phyloP scores from a whole-genome alignment of 1,284 basidiomycete species.

The Neolentinus lepideus region DNA sequence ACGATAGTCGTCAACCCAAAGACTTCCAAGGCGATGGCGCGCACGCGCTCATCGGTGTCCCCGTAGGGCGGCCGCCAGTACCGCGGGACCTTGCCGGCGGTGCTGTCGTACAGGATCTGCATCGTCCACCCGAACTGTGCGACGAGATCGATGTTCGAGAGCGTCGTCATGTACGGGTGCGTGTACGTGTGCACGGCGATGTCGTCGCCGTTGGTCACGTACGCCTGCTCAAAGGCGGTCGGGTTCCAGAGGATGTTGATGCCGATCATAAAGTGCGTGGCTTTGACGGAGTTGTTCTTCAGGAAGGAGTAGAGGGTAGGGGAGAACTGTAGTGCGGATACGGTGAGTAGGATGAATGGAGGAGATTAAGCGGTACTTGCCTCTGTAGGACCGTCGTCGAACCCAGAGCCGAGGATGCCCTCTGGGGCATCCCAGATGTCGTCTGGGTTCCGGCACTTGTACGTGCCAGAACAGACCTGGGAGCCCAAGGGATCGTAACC shows the following conservation, averaged over 20 bases:
- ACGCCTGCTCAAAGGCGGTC: conserved; percentile 44
- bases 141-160: conserved; percentile 61
- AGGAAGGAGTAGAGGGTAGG: conserved; percentile 44
- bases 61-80: conserved; percentile 80
- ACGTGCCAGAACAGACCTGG: conserved; percentile 59
- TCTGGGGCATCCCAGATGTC: conserved; percentile 70
- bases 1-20: conserved; percentile 65
- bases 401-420: conserved; percentile 50
- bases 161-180: conserved; percentile 77
- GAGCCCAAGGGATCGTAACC: conserved; percentile 44
- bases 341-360: not conserved
- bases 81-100: conserved; percentile 63
- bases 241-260: conserved; percentile 56
- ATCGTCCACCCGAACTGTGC: conserved; percentile 83
- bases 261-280: conserved; percentile 85
- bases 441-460: conserved; percentile 49
- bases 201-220: conserved; percentile 45
- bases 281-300: conserved; percentile 44
- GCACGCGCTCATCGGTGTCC: conserved; percentile 68
- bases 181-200: conserved; percentile 79
- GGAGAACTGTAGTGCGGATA: not conserved
- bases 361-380: conserved; percentile 27
- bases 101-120: conserved; percentile 76
- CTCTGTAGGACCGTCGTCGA: conserved; percentile 75
- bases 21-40: conserved; percentile 66